Base-by-base conservation (phyloP, 2,329 filamentous ascomycete genomes). In the Amphichorda felina region DNA sequence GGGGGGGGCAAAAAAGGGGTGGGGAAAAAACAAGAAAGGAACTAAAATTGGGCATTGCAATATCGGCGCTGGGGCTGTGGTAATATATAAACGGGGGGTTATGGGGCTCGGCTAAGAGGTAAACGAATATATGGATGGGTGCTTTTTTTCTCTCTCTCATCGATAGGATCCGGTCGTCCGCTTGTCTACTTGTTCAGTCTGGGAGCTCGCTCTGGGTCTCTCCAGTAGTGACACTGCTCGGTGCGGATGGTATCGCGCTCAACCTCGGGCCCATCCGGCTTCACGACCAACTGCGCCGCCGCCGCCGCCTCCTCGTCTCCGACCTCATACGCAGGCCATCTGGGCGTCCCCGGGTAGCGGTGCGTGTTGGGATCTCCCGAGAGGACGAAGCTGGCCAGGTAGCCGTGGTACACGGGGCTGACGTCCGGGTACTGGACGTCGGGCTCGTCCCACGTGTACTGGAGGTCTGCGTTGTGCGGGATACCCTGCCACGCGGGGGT, bases 401-500 rank as follows among this genome's bases (percentile, higher is more conserved):
- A 57, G 0, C 44, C 54, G 25, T 61, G 59, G 24, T 58, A 59
- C 0, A 54, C 16, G 15, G 51, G 50, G 7, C 56, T 48, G n/a
- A 59, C 45, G 14, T 57, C 55, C 0, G 56, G 57, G 14, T 56
- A 49, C 39, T 57, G 56, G 1, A 51, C 45, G 2, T 40, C 42
- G 0, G 53, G 47, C 18, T 59, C 57, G 26, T 56, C 42, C 58
- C 58, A 61, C 0, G 56, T 53, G 35, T 57, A 60, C 5, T 37
- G 45, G 0, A 47, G 48, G 35, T 61, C 58, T 1, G 58, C 49
- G 0, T 52, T 53, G 26, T 61, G 58, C 1, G 58, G 58, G 30
- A 61, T 56, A 0, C 58, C 58, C 7, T 49, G 44, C 53, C 58
- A 48, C 27, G 56, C 50, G 25, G 55, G 56, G 2, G 57, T 57